A percentile compares a stretch with the other conserved stretches of the same genome.
Conservation (phyloP, 2,329 filamentous ascomycete species). For the Botrytis fabae region DNA sequence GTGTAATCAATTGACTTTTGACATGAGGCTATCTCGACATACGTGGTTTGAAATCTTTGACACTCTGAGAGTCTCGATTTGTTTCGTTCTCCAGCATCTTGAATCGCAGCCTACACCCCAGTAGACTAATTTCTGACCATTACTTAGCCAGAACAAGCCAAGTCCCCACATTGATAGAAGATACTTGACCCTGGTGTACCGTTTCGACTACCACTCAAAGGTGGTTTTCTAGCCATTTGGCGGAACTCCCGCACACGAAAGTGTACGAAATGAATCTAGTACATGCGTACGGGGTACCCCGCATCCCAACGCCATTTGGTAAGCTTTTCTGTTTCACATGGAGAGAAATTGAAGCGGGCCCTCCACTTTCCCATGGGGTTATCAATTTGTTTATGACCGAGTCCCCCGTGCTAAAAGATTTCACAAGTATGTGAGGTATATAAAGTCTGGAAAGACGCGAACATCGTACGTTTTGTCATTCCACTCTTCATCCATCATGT, state of each 20-base stretch:
- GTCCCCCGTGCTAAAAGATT: background rate
- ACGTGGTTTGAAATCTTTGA: background rate
- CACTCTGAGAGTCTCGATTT: background rate
- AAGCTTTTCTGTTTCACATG: background rate
- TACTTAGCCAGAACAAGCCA: background rate
- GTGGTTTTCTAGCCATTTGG: background rate
- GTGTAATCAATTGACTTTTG: background rate
- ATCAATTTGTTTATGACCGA: background rate
- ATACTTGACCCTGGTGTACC: background rate
- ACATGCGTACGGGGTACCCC: background rate
- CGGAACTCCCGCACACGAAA: background rate
- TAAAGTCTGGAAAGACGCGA: background rate
- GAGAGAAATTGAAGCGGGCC: background rate
- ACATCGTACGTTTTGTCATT: background rate
- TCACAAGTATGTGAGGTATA: background rate
- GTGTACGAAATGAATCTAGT: background rate
- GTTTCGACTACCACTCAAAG: background rate
- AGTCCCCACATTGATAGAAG: background rate
- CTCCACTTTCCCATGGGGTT: background rate
- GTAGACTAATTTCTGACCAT: background rate
- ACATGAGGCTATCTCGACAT: background rate
- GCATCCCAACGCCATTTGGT: background rate
- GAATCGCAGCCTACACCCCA: background rate
- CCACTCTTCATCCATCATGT: conserved; percentile 1
- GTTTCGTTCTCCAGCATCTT: background rate